Conservation (phyloP, 768 basidiomycete genomes). For the Boletus sp. region DNA sequence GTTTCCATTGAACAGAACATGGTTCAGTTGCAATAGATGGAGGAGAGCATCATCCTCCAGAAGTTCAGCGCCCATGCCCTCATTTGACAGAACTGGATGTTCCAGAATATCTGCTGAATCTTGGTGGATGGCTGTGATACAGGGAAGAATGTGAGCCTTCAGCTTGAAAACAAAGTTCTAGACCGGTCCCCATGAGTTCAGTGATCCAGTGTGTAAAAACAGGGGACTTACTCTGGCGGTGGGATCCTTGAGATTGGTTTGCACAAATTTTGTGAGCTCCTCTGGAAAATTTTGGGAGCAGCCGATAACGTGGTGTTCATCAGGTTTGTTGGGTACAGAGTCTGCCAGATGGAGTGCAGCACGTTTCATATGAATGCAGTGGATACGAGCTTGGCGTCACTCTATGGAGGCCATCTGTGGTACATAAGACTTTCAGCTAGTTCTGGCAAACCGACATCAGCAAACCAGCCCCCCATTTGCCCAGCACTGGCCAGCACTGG, state of each 20-base stretch:
- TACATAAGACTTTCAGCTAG: neutral
- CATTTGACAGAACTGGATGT: too few species aligned
- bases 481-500: neutral
- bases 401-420: neutral
- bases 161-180: neutral
- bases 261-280: neutral
- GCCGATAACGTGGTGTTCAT: neutral
- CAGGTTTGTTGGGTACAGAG: neutral
- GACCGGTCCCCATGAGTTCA: neutral
- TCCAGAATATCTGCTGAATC: too few species aligned
- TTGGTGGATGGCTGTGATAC: too few species aligned
- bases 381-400: neutral
- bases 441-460: too few species aligned
- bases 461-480: neutral
- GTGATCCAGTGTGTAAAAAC: neutral
- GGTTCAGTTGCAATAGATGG: too few species aligned
- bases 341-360: neutral
- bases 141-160: constrained; percentile 11
- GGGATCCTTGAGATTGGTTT: too few species aligned
- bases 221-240: neutral
- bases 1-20: too few species aligned
- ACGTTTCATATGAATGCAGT: neutral
- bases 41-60: too few species aligned
- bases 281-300: neutral
- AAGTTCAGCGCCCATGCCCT: too few species aligned